A percentile compares a stretch with the other conserved stretches of the same genome.
These are phyloP conservation scores for Piper betle DNA, from an alignment of 164 flowering plant species.

Conservation along the genomic window DNA sequence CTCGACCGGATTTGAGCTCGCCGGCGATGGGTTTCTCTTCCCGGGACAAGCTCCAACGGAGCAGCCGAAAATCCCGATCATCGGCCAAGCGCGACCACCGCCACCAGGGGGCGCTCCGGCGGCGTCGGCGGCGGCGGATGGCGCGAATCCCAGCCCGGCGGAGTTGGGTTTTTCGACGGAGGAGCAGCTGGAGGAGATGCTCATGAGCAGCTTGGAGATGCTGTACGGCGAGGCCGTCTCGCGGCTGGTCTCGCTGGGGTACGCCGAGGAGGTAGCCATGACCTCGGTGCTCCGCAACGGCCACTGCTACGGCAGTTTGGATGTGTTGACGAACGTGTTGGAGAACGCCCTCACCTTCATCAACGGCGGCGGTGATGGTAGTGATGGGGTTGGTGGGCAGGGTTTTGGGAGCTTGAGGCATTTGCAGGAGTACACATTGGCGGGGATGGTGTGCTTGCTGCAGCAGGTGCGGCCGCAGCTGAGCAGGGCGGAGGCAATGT, in stretches of 20 bases:
- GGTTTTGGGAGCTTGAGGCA: slow-evolving; percentile 67
- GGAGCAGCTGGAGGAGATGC: slow-evolving; percentile 60
- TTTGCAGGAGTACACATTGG: slow-evolving; percentile 69
- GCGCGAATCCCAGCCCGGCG: slow-evolving; percentile 19
- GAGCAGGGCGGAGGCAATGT: slow-evolving; percentile 91
- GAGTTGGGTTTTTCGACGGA: slow-evolving; percentile 89
- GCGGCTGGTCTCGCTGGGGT: slow-evolving; percentile 52
- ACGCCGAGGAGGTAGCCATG: slow-evolving; percentile 55
- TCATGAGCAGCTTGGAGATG: slow-evolving; percentile 53
- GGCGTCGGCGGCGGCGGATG: slow-evolving; percentile 14
- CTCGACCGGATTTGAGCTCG: background rate
- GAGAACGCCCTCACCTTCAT: slow-evolving; percentile 64
- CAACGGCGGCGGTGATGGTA: slow-evolving; percentile 17
- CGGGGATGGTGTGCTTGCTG: slow-evolving; percentile 66
- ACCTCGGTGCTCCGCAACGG: slow-evolving; percentile 67
- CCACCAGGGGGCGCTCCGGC: too few relatives aligned
- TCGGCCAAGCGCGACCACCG: slow-evolving; percentile 1
- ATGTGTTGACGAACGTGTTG: slow-evolving; percentile 60
- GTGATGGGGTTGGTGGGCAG: slow-evolving; percentile 37
- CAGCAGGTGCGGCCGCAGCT: slow-evolving; percentile 68
- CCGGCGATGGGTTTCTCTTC: slow-evolving; percentile 51
- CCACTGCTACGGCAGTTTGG: slow-evolving; percentile 86
- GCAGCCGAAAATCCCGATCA: slow-evolving; percentile 47
- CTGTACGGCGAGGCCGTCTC: slow-evolving; percentile 59
- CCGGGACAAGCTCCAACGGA: slow-evolving; percentile 52